Evolutionary conservation across 1,284 basidiomycete genomes (phyloP).

Genomic region (Cryptococcus sp.): DNA sequence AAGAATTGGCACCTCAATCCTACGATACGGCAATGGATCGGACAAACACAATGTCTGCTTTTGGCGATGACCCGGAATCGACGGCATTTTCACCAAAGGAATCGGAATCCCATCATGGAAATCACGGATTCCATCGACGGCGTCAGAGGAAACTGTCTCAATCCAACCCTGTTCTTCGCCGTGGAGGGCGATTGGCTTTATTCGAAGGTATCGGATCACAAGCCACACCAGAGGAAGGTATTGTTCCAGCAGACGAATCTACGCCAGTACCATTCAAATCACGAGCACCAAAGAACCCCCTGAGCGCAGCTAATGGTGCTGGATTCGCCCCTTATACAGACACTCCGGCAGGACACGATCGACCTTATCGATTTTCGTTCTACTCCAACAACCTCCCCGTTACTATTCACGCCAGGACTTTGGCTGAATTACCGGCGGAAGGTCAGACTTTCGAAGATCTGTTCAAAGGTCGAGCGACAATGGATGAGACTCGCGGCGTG

Average conservation of each 20-base stretch:
- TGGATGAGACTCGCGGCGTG: slow-evolving; percentile 9
- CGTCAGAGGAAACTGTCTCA: slow-evolving; percentile 80
- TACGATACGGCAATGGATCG: slow-evolving; percentile 20
- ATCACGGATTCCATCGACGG: slow-evolving; percentile 48
- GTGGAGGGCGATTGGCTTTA: slow-evolving; percentile 80
- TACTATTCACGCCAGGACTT: slow-evolving; percentile 89
- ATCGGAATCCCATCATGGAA: neutral
- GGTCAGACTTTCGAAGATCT: slow-evolving; percentile 91
- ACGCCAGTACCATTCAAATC: slow-evolving; percentile 37
- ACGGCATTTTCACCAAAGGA: slow-evolving; percentile 26
- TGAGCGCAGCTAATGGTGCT: slow-evolving; percentile 4
- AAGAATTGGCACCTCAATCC: slow-evolving; percentile 10
- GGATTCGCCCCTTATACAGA: slow-evolving; percentile 35
- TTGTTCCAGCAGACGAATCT: slow-evolving; percentile 12
- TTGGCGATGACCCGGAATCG: slow-evolving; percentile 29
- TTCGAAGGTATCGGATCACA: slow-evolving; percentile 65
- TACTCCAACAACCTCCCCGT: slow-evolving; percentile 91
- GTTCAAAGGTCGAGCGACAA: slow-evolving; percentile 53
- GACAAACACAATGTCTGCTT: slow-evolving; percentile 22
- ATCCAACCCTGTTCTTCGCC: slow-evolving; percentile 58
- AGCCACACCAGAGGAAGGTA: slow-evolving; percentile 44
- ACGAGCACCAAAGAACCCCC: slow-evolving; percentile 26
- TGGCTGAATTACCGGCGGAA: slow-evolving; percentile 90
- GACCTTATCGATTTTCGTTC: slow-evolving; percentile 97
- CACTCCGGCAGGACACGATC: slow-evolving; percentile 63